Base-by-base conservation (phyloP, 2,329 filamentous ascomycete species). In the Pleurostoma richardsiae region DNA sequence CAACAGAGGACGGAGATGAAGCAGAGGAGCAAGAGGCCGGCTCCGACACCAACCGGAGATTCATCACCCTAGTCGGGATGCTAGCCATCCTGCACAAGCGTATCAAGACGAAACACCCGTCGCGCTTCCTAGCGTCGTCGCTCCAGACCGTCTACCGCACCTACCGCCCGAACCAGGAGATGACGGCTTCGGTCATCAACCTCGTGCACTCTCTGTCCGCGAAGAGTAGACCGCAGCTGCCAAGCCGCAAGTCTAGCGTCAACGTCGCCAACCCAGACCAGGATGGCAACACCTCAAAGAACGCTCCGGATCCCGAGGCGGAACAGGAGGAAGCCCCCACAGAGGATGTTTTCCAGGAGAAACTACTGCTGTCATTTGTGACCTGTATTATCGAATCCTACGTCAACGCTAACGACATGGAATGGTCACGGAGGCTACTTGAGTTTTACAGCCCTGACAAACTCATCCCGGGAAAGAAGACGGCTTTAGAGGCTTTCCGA, bases 301-400 rank as follows among this genome's bases (percentile, higher is more conserved):
- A 76, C 42, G 80, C 78, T 5, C 80, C 80, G 3, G 83, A 84
- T 56, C 82, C 82, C 1, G 81, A 85, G 62, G 79, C 77, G 3
- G 70, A 82, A 63, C 47, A 77, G 67, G 66, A 72, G 60, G 59
- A 69, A 36, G 72, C 75, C 41, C 73, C 74, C 5, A 72, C 74
- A 33, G 86, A 91, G 61, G 69, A 69, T 3, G 76, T 73, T 6
- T 69, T 90, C 50, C 80, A 85, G 57, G 72, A 72, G 33, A 80
- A 77, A 48, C 69, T 92, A 11, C 66, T 92, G 28, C 84, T 89
- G 58, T 83, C 84, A 2, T 91, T 94, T 62, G 74, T 89, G n/a
- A 89, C 86, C 0, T 86, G 88, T 59, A 69, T 91, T 19, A 67
- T 91, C 8, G 87, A 91, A 60, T 79, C 85, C 41, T 92, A 89